Percentiles rank a stretch among this genome's conserved stretches.
Conservation (phyloP, 768 basidiomycete species). For the Candolleomyces efflorescens region DNA sequence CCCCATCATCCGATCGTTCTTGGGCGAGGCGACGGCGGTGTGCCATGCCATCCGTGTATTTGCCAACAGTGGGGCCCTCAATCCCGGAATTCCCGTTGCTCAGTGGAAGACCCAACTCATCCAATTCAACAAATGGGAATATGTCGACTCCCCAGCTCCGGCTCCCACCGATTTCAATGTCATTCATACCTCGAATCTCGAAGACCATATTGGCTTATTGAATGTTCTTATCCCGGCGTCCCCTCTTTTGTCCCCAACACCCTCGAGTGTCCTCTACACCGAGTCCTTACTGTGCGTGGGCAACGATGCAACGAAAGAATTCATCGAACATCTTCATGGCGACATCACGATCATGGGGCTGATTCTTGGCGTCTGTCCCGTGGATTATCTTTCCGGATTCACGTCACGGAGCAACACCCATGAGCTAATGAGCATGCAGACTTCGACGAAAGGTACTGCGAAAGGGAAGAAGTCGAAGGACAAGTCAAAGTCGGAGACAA, state of each 20-base stretch:
- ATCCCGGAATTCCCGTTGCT: constrained; percentile 17
- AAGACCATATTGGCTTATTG: constrained; percentile 42
- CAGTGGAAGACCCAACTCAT: constrained; percentile 8
- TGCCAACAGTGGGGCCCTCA: constrained; percentile 11
- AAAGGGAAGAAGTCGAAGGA: neutral
- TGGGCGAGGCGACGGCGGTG: constrained; percentile 37
- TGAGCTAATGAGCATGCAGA: constrained; percentile 19
- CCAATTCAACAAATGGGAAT: constrained; percentile 1
- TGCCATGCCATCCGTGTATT: constrained; percentile 29
- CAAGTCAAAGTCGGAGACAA: neutral
- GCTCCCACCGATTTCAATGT: constrained; percentile 30
- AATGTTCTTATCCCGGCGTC: constrained; percentile 36
- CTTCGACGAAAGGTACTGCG: neutral
- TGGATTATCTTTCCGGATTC: constrained; percentile 31
- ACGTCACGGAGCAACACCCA: constrained; percentile 31
- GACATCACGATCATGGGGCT: constrained; percentile 30
- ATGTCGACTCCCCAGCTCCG: neutral
- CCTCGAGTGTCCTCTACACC: constrained; percentile 36
- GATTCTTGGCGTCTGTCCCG: constrained; percentile 31
- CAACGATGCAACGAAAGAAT: constrained; percentile 26
- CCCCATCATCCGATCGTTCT: constrained; percentile 33
- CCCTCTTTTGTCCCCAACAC: constrained; percentile 31
- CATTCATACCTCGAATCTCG: constrained; percentile 48
- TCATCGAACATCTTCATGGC: constrained; percentile 25
- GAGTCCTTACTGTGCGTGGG: constrained; percentile 33